Base-by-base conservation (phyloP, 257 asterid species). In the Parsonsia alboflavescens region DNA sequence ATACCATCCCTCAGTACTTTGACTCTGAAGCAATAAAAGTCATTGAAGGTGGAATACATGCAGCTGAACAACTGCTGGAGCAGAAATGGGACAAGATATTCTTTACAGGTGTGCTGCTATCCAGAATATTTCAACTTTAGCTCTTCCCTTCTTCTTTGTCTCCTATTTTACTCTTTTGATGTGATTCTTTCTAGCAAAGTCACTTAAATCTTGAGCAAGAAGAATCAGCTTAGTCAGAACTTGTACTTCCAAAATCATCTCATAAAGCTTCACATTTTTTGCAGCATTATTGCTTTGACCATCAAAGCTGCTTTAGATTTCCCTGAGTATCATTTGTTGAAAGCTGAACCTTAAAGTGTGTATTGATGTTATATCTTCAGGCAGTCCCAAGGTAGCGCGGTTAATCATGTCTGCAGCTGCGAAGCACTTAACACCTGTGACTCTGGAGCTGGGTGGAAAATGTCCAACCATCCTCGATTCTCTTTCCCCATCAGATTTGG, bases 401-500 rank as follows among this genome's bases (percentile, higher is more conserved):
- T 78, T 92, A 54, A 48, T 94, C 80, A 85, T 92, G 98, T 70
- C 97, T 11, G 97, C 97, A 64, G 99, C 98, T 68, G 99, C 97
- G 26, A 92, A 88, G 84, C 92, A 92, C 82, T 86, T 94, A 82
- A 94, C 99, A 2, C 99, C 99, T 8, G 99, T 94, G 78, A 87
- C 91, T 57, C 91, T 94, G 30, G 99, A 94, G 85, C 87, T 94
- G 16, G 99, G 99, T 10, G 99, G 99, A 71, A 94, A 94, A 82
- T 92, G 96, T 59, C 98, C 98, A 0, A 86, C 84, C 80, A 89
- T 94, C 82, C 79, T 94, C 2, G 98, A 94, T 83, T 80, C 87
- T 21, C 84, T 89, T 69, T 80, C 90, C 11, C 79, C 22, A 70
- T 80, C 91, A 21, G 96, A 89, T 79, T 77, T 93, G 5, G 84